Conservation (phyloP, 257 asterid genomes). For the Oldenlandia corymbosa region DNA sequence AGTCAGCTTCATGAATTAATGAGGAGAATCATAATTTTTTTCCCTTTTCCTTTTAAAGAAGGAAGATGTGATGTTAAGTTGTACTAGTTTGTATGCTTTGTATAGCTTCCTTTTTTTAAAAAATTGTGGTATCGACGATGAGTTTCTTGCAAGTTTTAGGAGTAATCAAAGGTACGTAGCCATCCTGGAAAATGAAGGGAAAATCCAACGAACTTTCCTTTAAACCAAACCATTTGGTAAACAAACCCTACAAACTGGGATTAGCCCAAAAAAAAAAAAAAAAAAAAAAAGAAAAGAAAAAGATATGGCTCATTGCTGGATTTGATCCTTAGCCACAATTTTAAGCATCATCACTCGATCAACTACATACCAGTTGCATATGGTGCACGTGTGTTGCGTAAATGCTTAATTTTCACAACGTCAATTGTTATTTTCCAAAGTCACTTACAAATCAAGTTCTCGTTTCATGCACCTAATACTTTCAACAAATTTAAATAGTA, state of each 20-base stretch:
- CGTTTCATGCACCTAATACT: not conserved
- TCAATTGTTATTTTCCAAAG: constrained; percentile 6
- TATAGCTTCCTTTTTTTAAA: too few relatives aligned
- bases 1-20: too few relatives aligned
- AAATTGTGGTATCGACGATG: too few relatives aligned
- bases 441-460: not conserved
- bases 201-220: not conserved
- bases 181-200: not conserved
- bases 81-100: too few relatives aligned
- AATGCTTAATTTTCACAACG: too few relatives aligned
- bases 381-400: not conserved
- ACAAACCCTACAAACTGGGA: not conserved
- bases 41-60: too few relatives aligned
- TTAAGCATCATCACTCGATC: not conserved
- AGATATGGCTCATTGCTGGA: not conserved
- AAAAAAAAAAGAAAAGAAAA: too few relatives aligned
- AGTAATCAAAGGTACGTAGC: too few relatives aligned
- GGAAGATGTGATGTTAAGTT: too few relatives aligned
- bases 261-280: too few relatives aligned
- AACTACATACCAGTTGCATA: not conserved
- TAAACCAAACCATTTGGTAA: not conserved
- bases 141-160: too few relatives aligned
- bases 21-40: too few relatives aligned
- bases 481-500: not conserved
- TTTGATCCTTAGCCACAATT: constrained; percentile 5